Base-by-base conservation (phyloP, 2,329 filamentous ascomycete species). In the Botryosphaeria dothidea region DNA sequence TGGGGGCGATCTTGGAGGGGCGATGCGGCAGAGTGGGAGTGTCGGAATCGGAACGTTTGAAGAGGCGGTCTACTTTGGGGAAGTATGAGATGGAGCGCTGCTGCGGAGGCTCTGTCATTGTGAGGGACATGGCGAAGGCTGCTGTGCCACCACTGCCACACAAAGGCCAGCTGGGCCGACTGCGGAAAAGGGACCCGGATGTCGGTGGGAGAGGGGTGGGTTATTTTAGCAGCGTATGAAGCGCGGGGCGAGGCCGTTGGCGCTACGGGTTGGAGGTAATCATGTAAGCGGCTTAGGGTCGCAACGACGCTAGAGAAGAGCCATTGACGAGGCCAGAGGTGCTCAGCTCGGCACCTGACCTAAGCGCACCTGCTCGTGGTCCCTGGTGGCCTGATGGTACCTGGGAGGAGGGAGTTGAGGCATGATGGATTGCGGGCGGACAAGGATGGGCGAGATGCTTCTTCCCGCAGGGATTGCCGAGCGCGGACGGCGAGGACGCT, bases 71-170 rank as follows among this genome's bases (percentile, higher is more conserved):
- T 29, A 34, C 58, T 21, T 63, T 65, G 46, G 67, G 67, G 45
- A 69, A 69, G 43, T 68, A 67, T 4, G 63, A 51, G n/a, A 45
- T 34, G 23, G 43, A 25, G 17, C 51, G 51, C 25, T 21, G 62
- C 13, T 27, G 38, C 3, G 38, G 48, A 19, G 23, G 29, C 17
- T 17, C 34, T 5, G 19, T 41, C 62, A 64, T 64, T 57, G 62
- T 41, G 62, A 9, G n/a, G n/a, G 8, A 25, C 8, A 17, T 13
- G 19, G 34, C 13, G 7, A 27, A 23, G 38, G 60, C 13, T 15
- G 31, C 9, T 5, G 23, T 25, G 21, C 23, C 13, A 23, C 49
- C 3, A 36, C 17, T 21, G 52, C n/a, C 5, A 13, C 17, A 41
- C 38, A 4, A 17, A 4, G 38, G 6, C 38, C 4, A 17, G 38